Conservation (phyloP, 805 yeast species). For the Yarrowia divulgata region DNA sequence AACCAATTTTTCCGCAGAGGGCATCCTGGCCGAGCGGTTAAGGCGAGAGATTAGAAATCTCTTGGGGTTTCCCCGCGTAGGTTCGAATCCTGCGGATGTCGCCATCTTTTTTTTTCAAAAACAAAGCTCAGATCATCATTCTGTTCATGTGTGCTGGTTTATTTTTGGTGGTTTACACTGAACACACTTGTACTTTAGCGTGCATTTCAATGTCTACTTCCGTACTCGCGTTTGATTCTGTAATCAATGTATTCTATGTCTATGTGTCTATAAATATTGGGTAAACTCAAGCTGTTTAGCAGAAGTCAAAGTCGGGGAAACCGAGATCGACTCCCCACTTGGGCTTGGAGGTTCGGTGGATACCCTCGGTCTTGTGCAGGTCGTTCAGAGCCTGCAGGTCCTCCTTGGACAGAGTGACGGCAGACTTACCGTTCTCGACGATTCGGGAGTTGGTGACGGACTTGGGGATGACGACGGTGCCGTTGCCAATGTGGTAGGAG, state of each 20-base stretch:
- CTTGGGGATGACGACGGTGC: conserved; percentile 47
- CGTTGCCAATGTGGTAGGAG: conserved; percentile 70
- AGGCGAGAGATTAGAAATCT: too few species aligned
- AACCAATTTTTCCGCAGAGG: too few species aligned
- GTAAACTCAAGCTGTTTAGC: conserved; percentile 3
- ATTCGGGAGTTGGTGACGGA: conserved; percentile 54
- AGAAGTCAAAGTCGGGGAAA: conserved; percentile 43
- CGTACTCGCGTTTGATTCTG: neutral
- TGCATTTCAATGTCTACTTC: too few species aligned
- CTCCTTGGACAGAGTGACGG: conserved; percentile 54
- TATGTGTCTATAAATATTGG: conserved; percentile 25
- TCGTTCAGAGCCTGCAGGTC: conserved; percentile 53
- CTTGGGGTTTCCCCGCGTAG: too few species aligned
- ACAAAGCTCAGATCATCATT: too few species aligned
- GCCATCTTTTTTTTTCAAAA: too few species aligned
- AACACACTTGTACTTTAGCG: too few species aligned
- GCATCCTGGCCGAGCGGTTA: too few species aligned
- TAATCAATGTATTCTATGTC: conserved; percentile 3
- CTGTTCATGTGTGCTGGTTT: too few species aligned
- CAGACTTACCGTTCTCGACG: conserved; percentile 52
- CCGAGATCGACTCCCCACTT: conserved; percentile 48
- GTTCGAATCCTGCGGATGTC: too few species aligned
- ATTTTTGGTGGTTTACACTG: too few species aligned
- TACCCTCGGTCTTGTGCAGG: conserved; percentile 47
- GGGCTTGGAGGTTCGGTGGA: conserved; percentile 45